Percentiles rank a stretch among this genome's conserved stretches.
These are phyloP conservation scores for Neophaeococcomyces aloes DNA, from an alignment of 2,329 filamentous ascomycete species.

Conservation along the genomic window DNA sequence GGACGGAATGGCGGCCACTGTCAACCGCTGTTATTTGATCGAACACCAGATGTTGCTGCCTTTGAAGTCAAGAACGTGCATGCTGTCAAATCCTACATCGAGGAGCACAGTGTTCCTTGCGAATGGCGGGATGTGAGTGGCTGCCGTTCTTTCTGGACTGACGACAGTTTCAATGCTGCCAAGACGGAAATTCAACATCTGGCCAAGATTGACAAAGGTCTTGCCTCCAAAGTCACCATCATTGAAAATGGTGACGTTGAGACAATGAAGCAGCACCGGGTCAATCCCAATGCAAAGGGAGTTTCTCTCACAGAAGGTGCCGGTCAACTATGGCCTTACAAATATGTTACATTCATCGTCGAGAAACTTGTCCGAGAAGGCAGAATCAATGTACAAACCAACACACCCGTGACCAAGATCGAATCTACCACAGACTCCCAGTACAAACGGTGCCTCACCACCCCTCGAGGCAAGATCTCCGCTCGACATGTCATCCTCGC, in stretches of 20 bases:
- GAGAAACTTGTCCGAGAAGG: conserved; percentile 38
- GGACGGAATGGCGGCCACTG: conserved; percentile 15
- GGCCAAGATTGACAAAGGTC: conserved; percentile 8
- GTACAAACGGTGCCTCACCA: conserved; percentile 58
- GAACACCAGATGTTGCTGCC: conserved; percentile 13
- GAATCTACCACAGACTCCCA: conserved; percentile 15
- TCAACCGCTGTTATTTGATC: conserved; percentile 34
- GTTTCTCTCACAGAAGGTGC: conserved; percentile 11
- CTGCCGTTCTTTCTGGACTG: conserved; percentile 13
- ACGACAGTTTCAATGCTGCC: conserved; percentile 9
- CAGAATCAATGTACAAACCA: conserved; percentile 25
- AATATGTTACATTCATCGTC: conserved; percentile 63
- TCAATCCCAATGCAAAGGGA: conserved; percentile 10
- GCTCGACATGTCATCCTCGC: conserved; percentile 61
- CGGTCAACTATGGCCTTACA: conserved; percentile 50
- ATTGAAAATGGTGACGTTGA: conserved; percentile 4
- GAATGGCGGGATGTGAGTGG: conserved; percentile 15
- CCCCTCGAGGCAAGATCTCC: conserved; percentile 54
- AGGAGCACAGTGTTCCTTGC: conserved; percentile 14
- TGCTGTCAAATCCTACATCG: conserved; percentile 13
- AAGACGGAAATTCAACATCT: conserved; percentile 8
- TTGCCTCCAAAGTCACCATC: conserved; percentile 11
- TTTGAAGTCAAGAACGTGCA: conserved; percentile 19
- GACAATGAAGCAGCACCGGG: conserved; percentile 9
- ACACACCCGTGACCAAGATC: conserved; percentile 24